phyloP scores from a whole-genome alignment of 1,284 basidiomycete genomes.

The Laetiporus sulphureus region DNA sequence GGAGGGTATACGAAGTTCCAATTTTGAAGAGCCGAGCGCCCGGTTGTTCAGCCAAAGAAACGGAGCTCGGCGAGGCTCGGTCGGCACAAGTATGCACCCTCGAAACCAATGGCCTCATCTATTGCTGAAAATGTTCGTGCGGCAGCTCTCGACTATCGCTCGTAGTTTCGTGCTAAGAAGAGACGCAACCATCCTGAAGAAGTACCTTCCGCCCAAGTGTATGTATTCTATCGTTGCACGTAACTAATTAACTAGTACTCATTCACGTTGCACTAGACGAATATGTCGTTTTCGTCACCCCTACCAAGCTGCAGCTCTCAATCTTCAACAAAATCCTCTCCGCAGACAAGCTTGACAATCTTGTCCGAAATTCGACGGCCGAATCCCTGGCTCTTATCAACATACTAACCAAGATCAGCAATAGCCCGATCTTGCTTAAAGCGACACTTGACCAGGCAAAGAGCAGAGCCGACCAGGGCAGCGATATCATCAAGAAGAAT shows the following conservation, averaged over 20 bases:
- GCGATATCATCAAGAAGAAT: slow-evolving; percentile 36
- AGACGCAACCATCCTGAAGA: slow-evolving; percentile 75
- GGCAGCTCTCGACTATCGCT: slow-evolving; percentile 71
- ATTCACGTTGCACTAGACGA: slow-evolving; percentile 54
- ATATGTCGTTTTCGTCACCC: slow-evolving; percentile 89
- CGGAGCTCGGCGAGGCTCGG: slow-evolving; percentile 70
- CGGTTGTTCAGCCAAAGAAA: slow-evolving; percentile 64
- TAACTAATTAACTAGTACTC: not conserved
- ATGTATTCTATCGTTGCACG: slow-evolving; percentile 21
- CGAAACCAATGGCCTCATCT: not conserved
- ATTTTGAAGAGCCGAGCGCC: slow-evolving; percentile 86
- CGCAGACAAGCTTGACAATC: slow-evolving; percentile 57
- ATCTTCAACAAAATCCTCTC: slow-evolving; percentile 77
- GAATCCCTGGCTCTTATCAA: slow-evolving; percentile 83
- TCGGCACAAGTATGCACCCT: slow-evolving; percentile 53
- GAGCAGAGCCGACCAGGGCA: slow-evolving; percentile 27
- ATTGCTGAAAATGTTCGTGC: not conserved
- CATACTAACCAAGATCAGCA: slow-evolving; percentile 85
- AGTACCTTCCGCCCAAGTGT: slow-evolving; percentile 91
- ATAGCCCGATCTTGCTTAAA: slow-evolving; percentile 84
- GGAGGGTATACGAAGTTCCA: slow-evolving; percentile 81
- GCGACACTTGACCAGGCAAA: slow-evolving; percentile 60
- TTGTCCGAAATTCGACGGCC: slow-evolving; percentile 62
- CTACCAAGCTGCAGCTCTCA: slow-evolving; percentile 73
- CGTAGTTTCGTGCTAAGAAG: slow-evolving; percentile 88